Evolutionary conservation across 192 early-diverging fungal genomes (phyloP).

Genomic region (Mortierella hygrophila): DNA sequence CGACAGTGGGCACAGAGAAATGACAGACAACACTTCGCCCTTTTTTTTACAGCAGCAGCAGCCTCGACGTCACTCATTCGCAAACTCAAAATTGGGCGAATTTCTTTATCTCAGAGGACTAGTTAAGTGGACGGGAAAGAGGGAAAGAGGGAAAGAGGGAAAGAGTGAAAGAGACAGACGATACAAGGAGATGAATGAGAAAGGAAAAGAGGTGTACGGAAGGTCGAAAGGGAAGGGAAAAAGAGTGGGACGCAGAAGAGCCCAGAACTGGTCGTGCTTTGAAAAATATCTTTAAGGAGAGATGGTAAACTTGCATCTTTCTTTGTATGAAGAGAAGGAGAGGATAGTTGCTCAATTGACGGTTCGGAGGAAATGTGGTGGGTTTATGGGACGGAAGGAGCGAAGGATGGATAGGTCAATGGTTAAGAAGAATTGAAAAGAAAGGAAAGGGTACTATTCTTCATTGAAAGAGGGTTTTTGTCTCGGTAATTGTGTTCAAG

Average conservation of each 20-base stretch:
- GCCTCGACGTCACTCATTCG: conserved; percentile 3
- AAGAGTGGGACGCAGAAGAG: not conserved
- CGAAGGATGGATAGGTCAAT: not conserved
- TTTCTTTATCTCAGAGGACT: not conserved
- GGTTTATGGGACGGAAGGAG: not conserved
- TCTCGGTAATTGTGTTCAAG: too few species aligned
- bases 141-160: not conserved
- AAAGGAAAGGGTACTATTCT: too few species aligned
- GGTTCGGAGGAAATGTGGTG: not conserved
- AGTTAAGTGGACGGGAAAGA: not conserved
- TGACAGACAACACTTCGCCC: not conserved
- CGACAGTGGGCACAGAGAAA: not conserved
- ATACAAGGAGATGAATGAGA: too few species aligned
- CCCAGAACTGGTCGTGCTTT: conserved; percentile 6
- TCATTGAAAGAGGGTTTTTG: too few species aligned
- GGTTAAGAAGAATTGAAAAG: not conserved
- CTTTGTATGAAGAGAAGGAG: not conserved
- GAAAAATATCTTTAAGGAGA: not conserved
- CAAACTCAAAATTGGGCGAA: not conserved
- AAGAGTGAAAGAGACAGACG: not conserved
- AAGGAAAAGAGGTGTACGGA: too few species aligned
- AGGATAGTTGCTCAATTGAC: not conserved
- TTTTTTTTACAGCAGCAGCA: not conserved
- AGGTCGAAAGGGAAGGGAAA: not conserved
- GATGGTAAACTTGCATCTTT: too few species aligned